phyloP scores from a whole-genome alignment of 495 filamentous ascomycete genomes.

The Daldinia childiae region DNA sequence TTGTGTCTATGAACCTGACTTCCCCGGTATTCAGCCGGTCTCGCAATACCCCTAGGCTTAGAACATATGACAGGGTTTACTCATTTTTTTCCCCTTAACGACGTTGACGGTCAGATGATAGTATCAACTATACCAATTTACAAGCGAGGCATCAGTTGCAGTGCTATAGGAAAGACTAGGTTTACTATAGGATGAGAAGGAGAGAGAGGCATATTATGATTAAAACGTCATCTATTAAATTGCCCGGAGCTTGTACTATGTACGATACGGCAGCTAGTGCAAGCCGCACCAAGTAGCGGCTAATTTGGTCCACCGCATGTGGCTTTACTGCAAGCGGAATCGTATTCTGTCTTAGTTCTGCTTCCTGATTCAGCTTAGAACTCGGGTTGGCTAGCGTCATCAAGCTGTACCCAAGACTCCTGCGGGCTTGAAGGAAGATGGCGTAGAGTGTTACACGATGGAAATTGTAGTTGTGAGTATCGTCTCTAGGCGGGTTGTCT shows the following conservation, averaged over 20 bases:
- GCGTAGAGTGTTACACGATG: not conserved
- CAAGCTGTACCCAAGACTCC: slow-evolving; percentile 6
- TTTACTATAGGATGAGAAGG: slow-evolving; percentile 7
- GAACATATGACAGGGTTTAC: not conserved
- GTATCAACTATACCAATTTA: not conserved
- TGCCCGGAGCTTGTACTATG: not conserved
- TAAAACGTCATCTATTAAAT: slow-evolving; percentile 6
- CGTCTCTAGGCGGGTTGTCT: not conserved
- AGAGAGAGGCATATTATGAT: slow-evolving; percentile 23
- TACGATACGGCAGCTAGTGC: slow-evolving; percentile 31
- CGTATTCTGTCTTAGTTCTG: slow-evolving; percentile 25
- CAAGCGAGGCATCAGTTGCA: not conserved
- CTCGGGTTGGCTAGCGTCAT: slow-evolving; percentile 9
- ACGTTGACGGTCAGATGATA: not conserved
- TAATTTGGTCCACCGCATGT: slow-evolving; percentile 23
- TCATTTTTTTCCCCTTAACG: not conserved
- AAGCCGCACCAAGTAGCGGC: slow-evolving; percentile 24
- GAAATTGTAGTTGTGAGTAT: not conserved
- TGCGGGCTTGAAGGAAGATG: slow-evolving; percentile 7
- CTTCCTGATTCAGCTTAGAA: slow-evolving; percentile 10
- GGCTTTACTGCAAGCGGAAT: slow-evolving; percentile 23
- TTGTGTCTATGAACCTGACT: slow-evolving; percentile 4
- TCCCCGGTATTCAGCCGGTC: slow-evolving; percentile 22
- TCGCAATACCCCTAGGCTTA: slow-evolving; percentile 9
- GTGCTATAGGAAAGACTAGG: not conserved